These are phyloP conservation scores for Metarhizium rileyi DNA, from an alignment of 2,329 filamentous ascomycete genomes.

Conservation along the genomic window DNA sequence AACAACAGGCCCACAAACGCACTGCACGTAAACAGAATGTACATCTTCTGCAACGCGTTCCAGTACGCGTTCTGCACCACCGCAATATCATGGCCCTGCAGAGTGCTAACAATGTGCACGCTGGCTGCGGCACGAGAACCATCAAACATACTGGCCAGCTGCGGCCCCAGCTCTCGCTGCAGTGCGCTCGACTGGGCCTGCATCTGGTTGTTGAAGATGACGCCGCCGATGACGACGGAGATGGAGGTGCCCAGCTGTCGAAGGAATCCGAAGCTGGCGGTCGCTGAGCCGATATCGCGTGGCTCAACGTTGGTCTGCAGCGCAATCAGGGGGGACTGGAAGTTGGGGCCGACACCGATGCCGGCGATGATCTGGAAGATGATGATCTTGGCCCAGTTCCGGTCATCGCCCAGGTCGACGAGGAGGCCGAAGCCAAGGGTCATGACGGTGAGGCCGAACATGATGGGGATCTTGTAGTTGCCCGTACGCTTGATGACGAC, in stretches of 20 bases:
- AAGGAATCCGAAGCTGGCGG: slow-evolving; percentile 56
- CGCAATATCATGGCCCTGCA: slow-evolving; percentile 35
- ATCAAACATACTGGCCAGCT: slow-evolving; percentile 41
- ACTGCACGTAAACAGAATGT: slow-evolving; percentile 44
- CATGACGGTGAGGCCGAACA: slow-evolving; percentile 46
- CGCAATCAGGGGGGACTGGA: slow-evolving; percentile 59
- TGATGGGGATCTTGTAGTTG: slow-evolving; percentile 52
- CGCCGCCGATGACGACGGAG: slow-evolving; percentile 64
- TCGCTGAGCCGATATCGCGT: slow-evolving; percentile 58
- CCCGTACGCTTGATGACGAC: slow-evolving; percentile 54
- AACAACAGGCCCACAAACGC: slow-evolving; percentile 36
- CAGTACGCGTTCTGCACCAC: slow-evolving; percentile 38
- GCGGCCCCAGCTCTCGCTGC: slow-evolving; percentile 36
- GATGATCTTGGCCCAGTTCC: slow-evolving; percentile 46
- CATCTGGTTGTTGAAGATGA: slow-evolving; percentile 72
- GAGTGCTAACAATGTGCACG: slow-evolving; percentile 42
- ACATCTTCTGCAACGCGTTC: slow-evolving; percentile 44
- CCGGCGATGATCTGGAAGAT: slow-evolving; percentile 54
- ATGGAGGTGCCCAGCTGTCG: slow-evolving; percentile 60
- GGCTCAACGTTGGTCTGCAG: slow-evolving; percentile 53
- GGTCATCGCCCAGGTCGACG: slow-evolving; percentile 48
- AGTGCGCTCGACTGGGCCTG: slow-evolving; percentile 41
- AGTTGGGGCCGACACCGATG: slow-evolving; percentile 57
- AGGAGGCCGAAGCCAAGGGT: slow-evolving; percentile 56
- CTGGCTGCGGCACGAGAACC: slow-evolving; percentile 53